A percentile compares a stretch with the other conserved stretches of the same genome.
Conservation (phyloP, 371 early-diverging fungal genomes). For the Dinochytrium kinnereticum region DNA sequence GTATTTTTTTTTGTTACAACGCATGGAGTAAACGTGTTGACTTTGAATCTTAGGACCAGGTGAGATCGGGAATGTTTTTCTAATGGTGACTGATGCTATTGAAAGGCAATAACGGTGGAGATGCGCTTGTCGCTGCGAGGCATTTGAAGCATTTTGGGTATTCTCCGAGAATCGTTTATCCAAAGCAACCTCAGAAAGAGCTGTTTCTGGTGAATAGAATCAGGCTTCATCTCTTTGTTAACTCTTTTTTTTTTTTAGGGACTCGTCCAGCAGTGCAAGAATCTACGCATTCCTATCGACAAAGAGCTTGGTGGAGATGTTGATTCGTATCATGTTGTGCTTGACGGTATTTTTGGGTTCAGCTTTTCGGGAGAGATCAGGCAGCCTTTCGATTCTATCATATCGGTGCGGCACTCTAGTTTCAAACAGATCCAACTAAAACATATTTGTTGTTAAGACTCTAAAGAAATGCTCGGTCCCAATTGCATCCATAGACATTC, state of each 20-base stretch:
- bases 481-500: constrained; percentile 79
- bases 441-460: constrained; percentile 16
- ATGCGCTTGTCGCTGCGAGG: constrained; percentile 92
- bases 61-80: neutral
- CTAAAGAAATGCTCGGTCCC: constrained; percentile 35
- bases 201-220: constrained; percentile 52
- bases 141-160: constrained; percentile 89
- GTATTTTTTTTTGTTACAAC: constrained; percentile 25
- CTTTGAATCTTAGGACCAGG: constrained; percentile 22
- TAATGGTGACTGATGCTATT: neutral
- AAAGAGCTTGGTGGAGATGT: constrained; percentile 62
- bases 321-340: constrained; percentile 39
- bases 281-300: constrained; percentile 70
- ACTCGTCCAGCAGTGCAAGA: constrained; percentile 71
- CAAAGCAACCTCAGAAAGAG: constrained; percentile 72
- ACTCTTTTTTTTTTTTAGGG: constrained; percentile 40
- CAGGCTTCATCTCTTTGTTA: neutral
- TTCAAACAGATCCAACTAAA: neutral
- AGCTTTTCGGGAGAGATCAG: constrained; percentile 83
- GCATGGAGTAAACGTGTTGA: neutral
- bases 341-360: constrained; percentile 95
- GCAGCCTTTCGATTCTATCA: constrained; percentile 75
- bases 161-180: constrained; percentile 75
- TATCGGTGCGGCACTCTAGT: constrained; percentile 49
- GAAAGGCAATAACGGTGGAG: constrained; percentile 93